Evolutionary conservation across 768 basidiomycete species (phyloP).

Genomic region (Hygrophoropsis aurantiaca): DNA sequence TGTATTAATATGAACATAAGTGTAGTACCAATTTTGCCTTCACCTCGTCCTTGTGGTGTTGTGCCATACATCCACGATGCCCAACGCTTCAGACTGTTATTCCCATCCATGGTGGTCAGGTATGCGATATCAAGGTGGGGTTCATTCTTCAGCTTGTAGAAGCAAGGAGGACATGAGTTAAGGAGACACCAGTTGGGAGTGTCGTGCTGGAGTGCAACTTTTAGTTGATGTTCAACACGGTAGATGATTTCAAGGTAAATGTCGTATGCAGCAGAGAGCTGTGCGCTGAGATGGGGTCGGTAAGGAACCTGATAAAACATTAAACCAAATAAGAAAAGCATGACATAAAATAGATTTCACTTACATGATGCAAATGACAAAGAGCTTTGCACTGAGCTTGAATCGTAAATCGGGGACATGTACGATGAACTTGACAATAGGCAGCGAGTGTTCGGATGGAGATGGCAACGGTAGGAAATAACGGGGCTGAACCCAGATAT

Average conservation of each 20-base stretch:
- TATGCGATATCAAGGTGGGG: background rate
- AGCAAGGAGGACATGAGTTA: conserved; percentile 7
- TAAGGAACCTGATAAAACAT: background rate
- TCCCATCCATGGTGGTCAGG: no score
- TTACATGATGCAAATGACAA: background rate
- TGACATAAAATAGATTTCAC: background rate
- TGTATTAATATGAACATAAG: no score
- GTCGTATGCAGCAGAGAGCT: no score
- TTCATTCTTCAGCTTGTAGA: conserved; percentile 1
- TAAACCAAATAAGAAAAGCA: background rate
- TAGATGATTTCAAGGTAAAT: conserved; percentile 3
- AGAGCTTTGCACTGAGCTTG: conserved; percentile 4
- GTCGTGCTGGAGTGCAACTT: conserved; percentile 3
- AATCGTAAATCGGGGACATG: background rate
- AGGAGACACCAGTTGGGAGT: conserved; percentile 6
- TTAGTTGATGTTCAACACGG: background rate
- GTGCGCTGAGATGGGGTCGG: background rate
- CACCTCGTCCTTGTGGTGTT: no score
- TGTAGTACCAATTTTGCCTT: no score
- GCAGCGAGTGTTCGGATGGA: background rate
- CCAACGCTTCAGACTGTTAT: background rate
- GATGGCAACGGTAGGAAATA: no score
- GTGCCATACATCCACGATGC: background rate
- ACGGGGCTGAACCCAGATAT: background rate
- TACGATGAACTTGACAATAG: background rate